Evolutionary conservation across 495 filamentous ascomycete species (phyloP).

Genomic region (Neurospora tetraspora): DNA sequence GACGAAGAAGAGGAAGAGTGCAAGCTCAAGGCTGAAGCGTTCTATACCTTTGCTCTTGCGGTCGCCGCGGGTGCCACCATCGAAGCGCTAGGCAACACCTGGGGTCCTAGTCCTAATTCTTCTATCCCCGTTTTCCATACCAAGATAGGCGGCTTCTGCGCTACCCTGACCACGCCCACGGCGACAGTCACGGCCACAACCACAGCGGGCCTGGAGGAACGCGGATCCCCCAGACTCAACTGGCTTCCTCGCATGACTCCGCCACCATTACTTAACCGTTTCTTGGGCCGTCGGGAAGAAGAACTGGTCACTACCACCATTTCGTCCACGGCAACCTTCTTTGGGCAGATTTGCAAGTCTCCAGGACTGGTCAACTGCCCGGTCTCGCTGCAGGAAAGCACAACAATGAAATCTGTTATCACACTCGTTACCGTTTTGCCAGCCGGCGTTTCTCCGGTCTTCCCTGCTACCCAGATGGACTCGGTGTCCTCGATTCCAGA

Average conservation of each 20-base stretch:
- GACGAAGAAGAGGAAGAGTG: conserved; percentile 28
- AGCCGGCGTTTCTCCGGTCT: conserved; percentile 25
- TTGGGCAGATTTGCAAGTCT: conserved; percentile 28
- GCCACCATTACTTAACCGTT: conserved; percentile 16
- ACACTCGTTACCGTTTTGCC: conserved; percentile 29
- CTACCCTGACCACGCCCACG: conserved; percentile 15
- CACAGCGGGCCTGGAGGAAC: neutral
- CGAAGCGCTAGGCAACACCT: conserved; percentile 23
- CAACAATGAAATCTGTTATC: conserved; percentile 18
- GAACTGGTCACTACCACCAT: conserved; percentile 27
- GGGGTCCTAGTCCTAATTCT: conserved; percentile 38
- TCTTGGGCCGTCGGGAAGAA: conserved; percentile 7
- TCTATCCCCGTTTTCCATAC: conserved; percentile 45
- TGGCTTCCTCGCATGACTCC: neutral
- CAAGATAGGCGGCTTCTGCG: conserved; percentile 38
- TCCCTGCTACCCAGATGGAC: conserved; percentile 21
- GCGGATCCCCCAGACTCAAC: neutral
- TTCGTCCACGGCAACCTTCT: conserved; percentile 24
- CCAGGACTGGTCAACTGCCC: conserved; percentile 38
- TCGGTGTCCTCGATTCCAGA: neutral
- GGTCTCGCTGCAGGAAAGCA: conserved; percentile 31
- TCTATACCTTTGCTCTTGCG: conserved; percentile 40
- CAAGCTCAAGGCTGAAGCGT: conserved; percentile 31
- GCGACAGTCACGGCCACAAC: conserved; percentile 12
- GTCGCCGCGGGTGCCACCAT: conserved; percentile 43